phyloP scores from a whole-genome alignment of 2,329 filamentous ascomycete species.

The Fonsecaea pedrosoi region DNA sequence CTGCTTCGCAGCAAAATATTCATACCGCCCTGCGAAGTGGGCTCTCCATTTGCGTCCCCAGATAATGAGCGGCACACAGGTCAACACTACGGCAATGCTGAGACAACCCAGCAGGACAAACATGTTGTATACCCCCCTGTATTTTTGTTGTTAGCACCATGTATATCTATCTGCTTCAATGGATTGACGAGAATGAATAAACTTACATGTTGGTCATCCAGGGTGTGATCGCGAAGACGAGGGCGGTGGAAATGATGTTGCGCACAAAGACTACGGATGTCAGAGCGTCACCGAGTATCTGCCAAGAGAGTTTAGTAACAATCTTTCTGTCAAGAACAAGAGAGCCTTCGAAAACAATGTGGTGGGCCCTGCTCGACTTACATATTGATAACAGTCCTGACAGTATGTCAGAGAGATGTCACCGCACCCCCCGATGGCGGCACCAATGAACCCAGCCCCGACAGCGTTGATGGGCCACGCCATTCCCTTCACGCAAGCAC shows the following conservation, averaged over 20 bases:
- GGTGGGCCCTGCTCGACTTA: conserved; percentile 34
- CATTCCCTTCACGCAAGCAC: conserved; percentile 25
- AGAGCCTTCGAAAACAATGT: not conserved
- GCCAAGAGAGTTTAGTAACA: not conserved
- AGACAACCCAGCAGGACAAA: conserved; percentile 51
- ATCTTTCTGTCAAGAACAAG: not conserved
- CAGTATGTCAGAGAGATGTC: conserved; percentile 43
- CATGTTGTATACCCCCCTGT: conserved; percentile 49
- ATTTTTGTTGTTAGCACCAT: not conserved
- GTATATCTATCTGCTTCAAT: not conserved
- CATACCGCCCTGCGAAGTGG: conserved; percentile 45
- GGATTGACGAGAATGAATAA: no score
- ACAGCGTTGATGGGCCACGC: conserved; percentile 44
- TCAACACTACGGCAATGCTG: conserved; percentile 44
- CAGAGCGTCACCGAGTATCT: conserved; percentile 58
- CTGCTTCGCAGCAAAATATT: conserved; percentile 46
- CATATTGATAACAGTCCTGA: conserved; percentile 44
- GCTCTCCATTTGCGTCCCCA: conserved; percentile 47
- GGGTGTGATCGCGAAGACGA: conserved; percentile 56
- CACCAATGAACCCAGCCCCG: conserved; percentile 47
- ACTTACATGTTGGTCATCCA: conserved; percentile 47
- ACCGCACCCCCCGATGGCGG: conserved; percentile 42
- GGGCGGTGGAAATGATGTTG: conserved; percentile 52
- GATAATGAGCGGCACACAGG: conserved; percentile 42
- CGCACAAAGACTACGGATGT: conserved; percentile 55